phyloP scores from a whole-genome alignment of 2,329 filamentous ascomycete species.

The Setomelanomma holmii region DNA sequence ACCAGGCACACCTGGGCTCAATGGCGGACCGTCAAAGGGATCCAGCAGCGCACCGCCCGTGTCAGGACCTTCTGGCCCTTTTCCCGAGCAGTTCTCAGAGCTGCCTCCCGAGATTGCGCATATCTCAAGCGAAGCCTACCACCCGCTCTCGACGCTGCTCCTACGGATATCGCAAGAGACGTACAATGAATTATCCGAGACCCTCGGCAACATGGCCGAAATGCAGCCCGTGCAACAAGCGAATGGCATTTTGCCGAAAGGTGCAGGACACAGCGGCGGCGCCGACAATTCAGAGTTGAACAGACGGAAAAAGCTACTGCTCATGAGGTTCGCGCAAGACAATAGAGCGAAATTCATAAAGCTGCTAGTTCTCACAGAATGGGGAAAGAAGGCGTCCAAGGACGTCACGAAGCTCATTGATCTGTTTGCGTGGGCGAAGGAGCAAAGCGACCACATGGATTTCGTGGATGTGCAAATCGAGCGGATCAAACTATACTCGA shows the following conservation, averaged over 20 bases:
- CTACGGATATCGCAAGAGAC: constrained; percentile 82
- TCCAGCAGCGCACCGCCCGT: constrained; percentile 8
- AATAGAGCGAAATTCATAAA: constrained; percentile 92
- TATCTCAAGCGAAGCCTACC: constrained; percentile 73
- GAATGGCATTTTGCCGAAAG: constrained; percentile 52
- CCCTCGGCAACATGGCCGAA: constrained; percentile 73
- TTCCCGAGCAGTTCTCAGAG: constrained; percentile 33
- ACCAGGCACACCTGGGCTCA: constrained; percentile 14
- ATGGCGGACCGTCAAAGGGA: constrained; percentile 4
- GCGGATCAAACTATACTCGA: constrained; percentile 74
- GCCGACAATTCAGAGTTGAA: constrained; percentile 37
- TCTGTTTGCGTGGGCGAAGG: constrained; percentile 73
- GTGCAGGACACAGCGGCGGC: constrained; percentile 40
- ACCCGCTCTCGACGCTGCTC: constrained; percentile 77
- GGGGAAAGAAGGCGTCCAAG: constrained; percentile 71
- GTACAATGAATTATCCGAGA: constrained; percentile 76
- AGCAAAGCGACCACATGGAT: constrained; percentile 39
- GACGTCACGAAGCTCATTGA: constrained; percentile 90
- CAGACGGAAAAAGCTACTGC: constrained; percentile 70
- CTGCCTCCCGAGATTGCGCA: constrained; percentile 66
- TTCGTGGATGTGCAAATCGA: constrained; percentile 66
- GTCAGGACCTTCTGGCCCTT: constrained; percentile 8
- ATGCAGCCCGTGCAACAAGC: constrained; percentile 67
- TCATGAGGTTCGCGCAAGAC: constrained; percentile 80
- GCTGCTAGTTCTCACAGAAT: constrained; percentile 86